A percentile compares a stretch with the other conserved stretches of the same genome.
Conservation (phyloP, 2,329 filamentous ascomycete genomes). For the Colletotrichum phormii region DNA sequence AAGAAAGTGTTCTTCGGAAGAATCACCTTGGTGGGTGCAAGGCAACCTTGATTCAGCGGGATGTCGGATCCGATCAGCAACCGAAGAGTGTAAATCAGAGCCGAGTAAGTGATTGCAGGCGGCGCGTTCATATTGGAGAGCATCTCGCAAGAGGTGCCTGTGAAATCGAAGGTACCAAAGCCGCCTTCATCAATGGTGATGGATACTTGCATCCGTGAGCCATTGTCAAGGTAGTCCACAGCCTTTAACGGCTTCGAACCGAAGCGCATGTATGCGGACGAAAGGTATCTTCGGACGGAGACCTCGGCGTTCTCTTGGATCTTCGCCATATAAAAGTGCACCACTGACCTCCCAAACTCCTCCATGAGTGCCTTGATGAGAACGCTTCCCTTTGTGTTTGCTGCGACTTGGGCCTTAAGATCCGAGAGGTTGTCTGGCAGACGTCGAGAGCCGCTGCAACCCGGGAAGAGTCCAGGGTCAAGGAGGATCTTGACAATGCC, state of each 20-base stretch:
- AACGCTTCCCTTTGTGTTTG: conserved; percentile 86
- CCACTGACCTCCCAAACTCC: conserved; percentile 74
- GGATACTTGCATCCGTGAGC: conserved; percentile 48
- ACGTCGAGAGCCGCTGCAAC: conserved; percentile 56
- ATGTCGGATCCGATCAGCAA: conserved; percentile 85
- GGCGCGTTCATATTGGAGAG: conserved; percentile 44
- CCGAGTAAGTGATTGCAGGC: conserved; percentile 42
- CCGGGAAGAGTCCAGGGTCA: conserved; percentile 76
- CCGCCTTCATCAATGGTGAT: no score
- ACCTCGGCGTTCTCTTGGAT: conserved; percentile 31
- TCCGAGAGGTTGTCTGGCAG: not conserved
- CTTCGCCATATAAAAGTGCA: conserved; percentile 14
- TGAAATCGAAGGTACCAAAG: conserved; percentile 62
- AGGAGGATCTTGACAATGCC: conserved; percentile 79
- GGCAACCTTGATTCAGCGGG: conserved; percentile 86
- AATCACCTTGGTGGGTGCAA: conserved; percentile 78
- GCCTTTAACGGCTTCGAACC: conserved; percentile 77
- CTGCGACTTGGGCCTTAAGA: conserved; percentile 55
- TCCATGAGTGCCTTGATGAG: conserved; percentile 79
- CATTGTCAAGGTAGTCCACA: conserved; percentile 79
- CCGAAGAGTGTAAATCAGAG: conserved; percentile 51
- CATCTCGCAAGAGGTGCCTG: conserved; percentile 63
- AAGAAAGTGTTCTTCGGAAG: conserved; percentile 69
- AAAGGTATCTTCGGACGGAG: conserved; percentile 17
- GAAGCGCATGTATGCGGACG: conserved; percentile 66